Evolutionary conservation across 352 stramenopile genomes (phyloP).

Genomic region (Globisporangium echinulatum): DNA sequence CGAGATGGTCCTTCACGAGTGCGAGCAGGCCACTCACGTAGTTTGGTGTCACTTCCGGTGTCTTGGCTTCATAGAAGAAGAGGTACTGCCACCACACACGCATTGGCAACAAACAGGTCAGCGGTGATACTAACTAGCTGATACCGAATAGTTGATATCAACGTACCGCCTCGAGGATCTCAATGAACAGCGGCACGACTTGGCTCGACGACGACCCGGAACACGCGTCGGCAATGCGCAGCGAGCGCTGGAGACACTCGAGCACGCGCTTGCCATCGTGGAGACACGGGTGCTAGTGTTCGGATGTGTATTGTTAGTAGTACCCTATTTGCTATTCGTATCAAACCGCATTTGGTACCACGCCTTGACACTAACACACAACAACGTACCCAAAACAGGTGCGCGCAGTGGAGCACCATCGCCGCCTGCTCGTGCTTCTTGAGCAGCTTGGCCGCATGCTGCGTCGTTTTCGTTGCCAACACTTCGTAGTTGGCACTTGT

Average conservation of each 20-base stretch:
- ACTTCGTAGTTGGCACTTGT: conserved; percentile 90
- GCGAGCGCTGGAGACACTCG: conserved; percentile 94
- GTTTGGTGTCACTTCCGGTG: conserved; percentile 57
- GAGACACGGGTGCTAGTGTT: conserved; percentile 55
- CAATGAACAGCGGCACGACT: conserved; percentile 91
- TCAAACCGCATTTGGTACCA: no score
- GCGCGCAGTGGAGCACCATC: conserved; percentile 92
- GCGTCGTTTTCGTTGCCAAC: conserved; percentile 95
- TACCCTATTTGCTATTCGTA: no score
- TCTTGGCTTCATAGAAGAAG: conserved; percentile 92
- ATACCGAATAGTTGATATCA: background rate
- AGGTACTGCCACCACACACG: conserved; percentile 49
- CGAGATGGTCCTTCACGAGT: conserved; percentile 91
- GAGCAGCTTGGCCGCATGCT: conserved; percentile 94
- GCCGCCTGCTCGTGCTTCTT: conserved; percentile 95
- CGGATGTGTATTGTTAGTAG: background rate
- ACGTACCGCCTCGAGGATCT: conserved; percentile 90
- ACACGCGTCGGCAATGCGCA: conserved; percentile 94
- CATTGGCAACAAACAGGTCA: no score
- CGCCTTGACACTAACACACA: no score
- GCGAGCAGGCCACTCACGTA: conserved; percentile 76
- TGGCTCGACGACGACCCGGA: conserved; percentile 67
- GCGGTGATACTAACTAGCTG: no score
- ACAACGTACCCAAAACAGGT: conserved; percentile 92
- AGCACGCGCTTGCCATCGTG: conserved; percentile 91